A percentile compares a stretch with the other conserved stretches of the same genome.
phyloP scores from a whole-genome alignment of 129 eudicot genomes.

The Saposhnikovia divaricata region DNA sequence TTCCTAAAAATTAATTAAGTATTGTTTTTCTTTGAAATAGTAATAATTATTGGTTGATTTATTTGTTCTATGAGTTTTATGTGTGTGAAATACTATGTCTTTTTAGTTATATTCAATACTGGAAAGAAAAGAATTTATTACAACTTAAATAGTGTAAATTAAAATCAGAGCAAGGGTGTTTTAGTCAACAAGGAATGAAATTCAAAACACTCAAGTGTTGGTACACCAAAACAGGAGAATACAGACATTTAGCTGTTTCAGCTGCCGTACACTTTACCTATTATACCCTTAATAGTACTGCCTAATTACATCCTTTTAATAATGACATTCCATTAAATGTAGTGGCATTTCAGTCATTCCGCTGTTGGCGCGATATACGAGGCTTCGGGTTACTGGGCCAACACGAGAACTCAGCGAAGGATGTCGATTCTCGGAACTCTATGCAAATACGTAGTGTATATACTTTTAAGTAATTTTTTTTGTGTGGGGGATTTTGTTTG shows the following conservation, averaged over 20 bases:
- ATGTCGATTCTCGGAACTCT: conserved; percentile 1
- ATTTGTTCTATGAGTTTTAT: too few species aligned
- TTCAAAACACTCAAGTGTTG: conserved; percentile 14
- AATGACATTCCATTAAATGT: background rate
- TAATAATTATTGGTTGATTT: too few species aligned
- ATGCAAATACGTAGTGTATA: background rate
- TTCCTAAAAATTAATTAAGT: too few species aligned
- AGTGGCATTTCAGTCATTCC: background rate
- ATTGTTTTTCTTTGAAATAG: too few species aligned
- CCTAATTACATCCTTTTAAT: background rate
- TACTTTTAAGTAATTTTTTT: background rate
- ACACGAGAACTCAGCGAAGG: background rate
- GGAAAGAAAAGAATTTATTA: too few species aligned
- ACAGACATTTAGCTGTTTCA: background rate
- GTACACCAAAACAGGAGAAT: background rate
- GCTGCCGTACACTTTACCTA: background rate
- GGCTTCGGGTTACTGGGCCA: background rate
- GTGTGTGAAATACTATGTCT: too few species aligned
- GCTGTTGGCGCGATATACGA: background rate
- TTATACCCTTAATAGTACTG: background rate
- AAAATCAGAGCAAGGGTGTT: background rate
- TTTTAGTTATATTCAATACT: too few species aligned
- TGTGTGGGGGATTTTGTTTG: background rate
- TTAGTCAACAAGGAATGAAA: background rate
- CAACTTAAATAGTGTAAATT: background rate